These are phyloP conservation scores for Cardamine resedifolia DNA, from an alignment of 345 rosid genomes.

Conservation along the genomic window DNA sequence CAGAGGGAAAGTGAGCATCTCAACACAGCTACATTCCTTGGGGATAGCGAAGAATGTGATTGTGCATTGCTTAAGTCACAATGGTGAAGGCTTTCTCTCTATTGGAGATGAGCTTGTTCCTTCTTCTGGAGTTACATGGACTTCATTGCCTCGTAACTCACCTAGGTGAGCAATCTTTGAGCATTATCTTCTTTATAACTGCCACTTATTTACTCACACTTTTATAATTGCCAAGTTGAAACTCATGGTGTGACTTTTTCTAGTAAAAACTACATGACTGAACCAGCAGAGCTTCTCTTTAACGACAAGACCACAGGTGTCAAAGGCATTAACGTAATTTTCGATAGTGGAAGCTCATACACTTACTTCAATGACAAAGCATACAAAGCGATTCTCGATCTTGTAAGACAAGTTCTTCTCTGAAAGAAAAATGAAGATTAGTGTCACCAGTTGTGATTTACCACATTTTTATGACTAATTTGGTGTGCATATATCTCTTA, in stretches of 20 bases:
- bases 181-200: not conserved
- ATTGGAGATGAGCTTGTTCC: conserved; percentile 71
- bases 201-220: not conserved
- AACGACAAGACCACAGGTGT: conserved; percentile 58
- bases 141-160: conserved; percentile 42
- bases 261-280: conserved; percentile 67
- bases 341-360: conserved; percentile 96
- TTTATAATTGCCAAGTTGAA: not conserved
- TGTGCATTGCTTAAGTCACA: conserved; percentile 77
- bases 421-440: not conserved
- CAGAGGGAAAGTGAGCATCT: conserved; percentile 63
- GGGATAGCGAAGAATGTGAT: conserved; percentile 58
- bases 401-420: conserved; percentile 45
- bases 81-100: conserved; percentile 79
- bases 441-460: not conserved
- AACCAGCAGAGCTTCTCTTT: conserved; percentile 68
- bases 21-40: conserved; percentile 53
- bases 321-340: conserved; percentile 51
- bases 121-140: conserved; percentile 64
- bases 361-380: conserved; percentile 61
- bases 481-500: not conserved
- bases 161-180: conserved; percentile 45
- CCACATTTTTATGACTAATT: not conserved
- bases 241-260: conserved; percentile 3
- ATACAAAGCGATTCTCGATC: conserved; percentile 50